Evolutionary conservation across 2,329 filamentous ascomycete genomes (phyloP), one percentile per base, ranked within the genome.

Genomic region (Colletotrichum spaethianum): DNA sequence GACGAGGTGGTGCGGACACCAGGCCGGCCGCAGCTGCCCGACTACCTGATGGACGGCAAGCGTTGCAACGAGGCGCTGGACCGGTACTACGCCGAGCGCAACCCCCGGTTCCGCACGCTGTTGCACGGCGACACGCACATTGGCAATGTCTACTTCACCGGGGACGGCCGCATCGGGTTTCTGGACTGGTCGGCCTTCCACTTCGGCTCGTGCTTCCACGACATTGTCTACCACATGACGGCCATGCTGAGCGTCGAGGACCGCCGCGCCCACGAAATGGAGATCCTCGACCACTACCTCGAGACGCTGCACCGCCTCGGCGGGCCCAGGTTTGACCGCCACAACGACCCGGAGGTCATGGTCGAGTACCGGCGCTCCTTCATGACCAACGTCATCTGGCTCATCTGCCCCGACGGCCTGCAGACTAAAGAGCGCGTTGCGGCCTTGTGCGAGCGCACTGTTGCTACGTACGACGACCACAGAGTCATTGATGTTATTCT

Each of bases 121-220:
- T 31, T 85, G 16, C 84, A 86, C 64, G 83, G 83, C 14, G 84
- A 86, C 63, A 79, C 83, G 14, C 84, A 85, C 69, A 78, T 83
- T 16, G 83, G 83, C 38, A 86, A 86, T 73, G 79, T 82, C n/a
- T 85, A 83, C 75, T 80, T 85, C 56, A 80, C 80, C 1, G 72
- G 77, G 3, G 77, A 80, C 2, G 79, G 79, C 0, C 59, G 75
- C 26, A 81, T 79, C 2, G 78, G 82, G 1, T 86, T 85, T 74
- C 70, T 86, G 1, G 83, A 86, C 77, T 85, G 82, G 83, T 81
- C 81, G 31, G 80, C 79, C 1, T 80, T 81, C 42, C 82, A 84
- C 74, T 82, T 84, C 42, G 83, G 79, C 0, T 84, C 82, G 4
- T 81, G 79, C 65, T 83, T 85, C 70, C 84, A 86, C 67, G 84